Evolutionary conservation across 345 rosid species (phyloP), one percentile per base, ranked within the genome.

Genomic region (Heritiera fomes): DNA sequence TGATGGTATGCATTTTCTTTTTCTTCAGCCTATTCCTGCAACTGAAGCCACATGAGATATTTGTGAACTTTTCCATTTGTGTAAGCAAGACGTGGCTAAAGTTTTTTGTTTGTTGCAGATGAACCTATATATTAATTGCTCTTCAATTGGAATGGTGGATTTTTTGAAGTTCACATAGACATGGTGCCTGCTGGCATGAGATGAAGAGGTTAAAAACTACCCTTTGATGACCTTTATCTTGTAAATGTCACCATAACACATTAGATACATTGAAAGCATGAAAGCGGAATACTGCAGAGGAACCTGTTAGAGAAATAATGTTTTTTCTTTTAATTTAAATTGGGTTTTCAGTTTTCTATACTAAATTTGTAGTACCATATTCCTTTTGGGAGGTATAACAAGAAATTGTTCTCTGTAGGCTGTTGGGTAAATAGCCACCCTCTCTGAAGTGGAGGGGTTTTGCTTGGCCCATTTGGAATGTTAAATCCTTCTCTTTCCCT

Each of bases 91-190:
- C 0, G n/a, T 4, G 10, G 20, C 58, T 72, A 52, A 52, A 8
- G 28, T 17, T 52, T 50, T 30, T 32, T 32, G 8, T 34, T 45
- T 52, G 47, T 72, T 18, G 46, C 75, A 72, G 75, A 72, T 72
- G 75, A 72, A 53, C 46, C 75, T 32, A 17, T 4, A 52, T 72
- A 72, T 52, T 72, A 52, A 28, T 32, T 15, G 30, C 30, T 32
- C 60, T 52, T 71, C 60, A 14, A 52, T 4, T 28, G 75, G 60
- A 71, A 49, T 71, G n/a, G 40, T 20, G 41, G 41, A 70, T 3
- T 43, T 20, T 68, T n/a, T 18, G 8, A 62, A 32, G 66, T 40
- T 12, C 15, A 30, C n/a, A 30, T 30, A 0, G 41, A 63, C 68
- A 63, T 63, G 68, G 45, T 14, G n/a, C n/a, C 68, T 34, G 45